phyloP scores from a whole-genome alignment of 192 early-diverging fungal species.

The Backusella tarrabulga region DNA sequence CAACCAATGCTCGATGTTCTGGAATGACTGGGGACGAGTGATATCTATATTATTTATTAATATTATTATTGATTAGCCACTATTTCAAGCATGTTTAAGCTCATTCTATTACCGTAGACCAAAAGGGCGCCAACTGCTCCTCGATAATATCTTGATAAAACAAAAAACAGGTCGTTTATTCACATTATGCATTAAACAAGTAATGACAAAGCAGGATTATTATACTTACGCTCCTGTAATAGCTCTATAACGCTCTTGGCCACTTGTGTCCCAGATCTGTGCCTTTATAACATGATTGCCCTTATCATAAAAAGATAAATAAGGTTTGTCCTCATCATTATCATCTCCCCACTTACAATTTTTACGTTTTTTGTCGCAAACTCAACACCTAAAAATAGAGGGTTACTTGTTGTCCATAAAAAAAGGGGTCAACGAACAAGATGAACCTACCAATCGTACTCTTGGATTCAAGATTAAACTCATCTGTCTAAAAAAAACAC shows the following conservation, averaged over 20 bases:
- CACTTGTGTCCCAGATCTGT: slow-evolving; percentile 82
- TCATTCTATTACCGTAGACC: slow-evolving; percentile 67
- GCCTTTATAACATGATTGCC: slow-evolving; percentile 19
- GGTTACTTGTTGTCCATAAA: not conserved
- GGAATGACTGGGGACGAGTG: slow-evolving; percentile 70
- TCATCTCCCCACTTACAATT: slow-evolving; percentile 18
- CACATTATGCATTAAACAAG: not conserved
- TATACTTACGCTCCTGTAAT: slow-evolving; percentile 69
- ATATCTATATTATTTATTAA: slow-evolving; percentile 25
- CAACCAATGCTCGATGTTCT: slow-evolving; percentile 92
- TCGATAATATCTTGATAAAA: slow-evolving; percentile 78
- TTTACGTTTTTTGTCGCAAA: slow-evolving; percentile 46
- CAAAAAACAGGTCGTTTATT: not conserved
- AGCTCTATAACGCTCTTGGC: slow-evolving; percentile 91
- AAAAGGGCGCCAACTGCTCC: slow-evolving; percentile 94
- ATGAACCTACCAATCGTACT: slow-evolving; percentile 80
- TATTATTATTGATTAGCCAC: too few relatives aligned
- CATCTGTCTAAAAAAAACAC: slow-evolving; percentile 53
- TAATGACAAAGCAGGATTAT: not conserved
- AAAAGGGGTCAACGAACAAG: too few relatives aligned
- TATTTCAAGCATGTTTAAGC: not conserved
- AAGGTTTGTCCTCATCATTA: not conserved
- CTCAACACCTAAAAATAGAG: slow-evolving; percentile 33
- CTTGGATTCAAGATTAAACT: slow-evolving; percentile 97
- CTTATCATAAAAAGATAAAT: not conserved